A percentile compares a stretch with the other conserved stretches of the same genome.
These are phyloP conservation scores for Zelopaecilomyces penicillatus DNA, from an alignment of 2,329 filamentous ascomycete genomes.

Conservation along the genomic window DNA sequence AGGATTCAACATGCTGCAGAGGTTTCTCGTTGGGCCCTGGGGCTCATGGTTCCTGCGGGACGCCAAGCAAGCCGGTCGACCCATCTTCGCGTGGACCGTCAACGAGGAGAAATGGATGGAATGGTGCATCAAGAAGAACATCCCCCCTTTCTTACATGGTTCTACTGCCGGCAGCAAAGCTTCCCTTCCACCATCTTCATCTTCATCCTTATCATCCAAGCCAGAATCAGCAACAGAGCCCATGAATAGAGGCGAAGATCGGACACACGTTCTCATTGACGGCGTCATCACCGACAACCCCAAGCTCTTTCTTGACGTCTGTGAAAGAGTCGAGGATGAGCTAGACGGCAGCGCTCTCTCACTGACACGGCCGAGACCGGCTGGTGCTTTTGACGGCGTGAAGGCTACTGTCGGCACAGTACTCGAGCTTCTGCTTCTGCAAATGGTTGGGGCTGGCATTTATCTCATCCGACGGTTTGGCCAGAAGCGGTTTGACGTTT, in stretches of 20 bases:
- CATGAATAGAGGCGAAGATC: background rate
- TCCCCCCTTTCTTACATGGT: slow-evolving; percentile 15
- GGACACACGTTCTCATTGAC: slow-evolving; percentile 42
- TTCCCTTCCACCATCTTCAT: background rate
- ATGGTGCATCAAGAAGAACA: slow-evolving; percentile 54
- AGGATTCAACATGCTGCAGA: slow-evolving; percentile 70
- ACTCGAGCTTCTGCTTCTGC: too few species aligned
- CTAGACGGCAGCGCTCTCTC: slow-evolving; percentile 15
- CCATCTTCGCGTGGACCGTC: slow-evolving; percentile 77
- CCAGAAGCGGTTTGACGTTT: too few species aligned
- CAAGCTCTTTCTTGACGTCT: slow-evolving; percentile 55
- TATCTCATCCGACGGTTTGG: too few species aligned
- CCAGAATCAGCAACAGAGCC: background rate
- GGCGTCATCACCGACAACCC: slow-evolving; percentile 85
- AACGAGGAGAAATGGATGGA: slow-evolving; percentile 73
- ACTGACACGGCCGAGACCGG: too few species aligned
- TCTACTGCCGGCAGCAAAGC: slow-evolving; percentile 17
- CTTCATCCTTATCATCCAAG: background rate
- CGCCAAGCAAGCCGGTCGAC: slow-evolving; percentile 39
- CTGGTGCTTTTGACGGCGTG: too few species aligned
- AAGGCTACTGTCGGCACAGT: too few species aligned
- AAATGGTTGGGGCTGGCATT: too few species aligned
- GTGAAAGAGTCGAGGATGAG: slow-evolving; percentile 31
- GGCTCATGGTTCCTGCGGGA: slow-evolving; percentile 60
- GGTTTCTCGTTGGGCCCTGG: slow-evolving; percentile 57